Base-by-base conservation (phyloP, 331 rosid species). In the Malus hybrid region DNA sequence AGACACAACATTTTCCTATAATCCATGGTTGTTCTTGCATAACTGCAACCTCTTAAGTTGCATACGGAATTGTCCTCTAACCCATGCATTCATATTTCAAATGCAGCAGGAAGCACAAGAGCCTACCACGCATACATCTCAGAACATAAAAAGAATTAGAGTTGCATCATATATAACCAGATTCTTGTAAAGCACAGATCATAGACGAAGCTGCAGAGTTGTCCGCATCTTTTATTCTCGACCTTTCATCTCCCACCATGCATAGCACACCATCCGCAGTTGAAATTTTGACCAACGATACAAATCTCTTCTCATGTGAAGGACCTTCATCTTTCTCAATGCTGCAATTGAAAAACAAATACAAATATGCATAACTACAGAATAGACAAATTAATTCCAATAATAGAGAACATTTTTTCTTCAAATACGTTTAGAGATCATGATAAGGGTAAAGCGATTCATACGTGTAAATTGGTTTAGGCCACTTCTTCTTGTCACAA, bases 191-290 rank as follows among this genome's bases (percentile, higher is more conserved):
- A 77, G 87, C 86, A 3, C 66, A 62, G 62, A 93, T 80, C 86
- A 88, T 73, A 62, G 74, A 78, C 27, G 93, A 91, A 64, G 97
- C 96, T 27, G 96, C 98, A 62, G 91, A 91, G 73, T 84, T 87
- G 20, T 91, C 79, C 5, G 97, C 87, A 10, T 88, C 90, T 31
- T 67, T 91, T 59, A 79, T 54, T 68, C 88, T 87, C 2, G 82
- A 66, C 69, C 76, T 89, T 73, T 80, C 87, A 2, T 86, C 90
- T 64, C 97, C 98, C 2, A 5, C 5, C 74, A 89, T 85, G 44
- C 15, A 75, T 3, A 88, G 74, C 13, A 50, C 32, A 46, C 74
- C 90, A 9, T 33, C 27, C 9, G n/a, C 27, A n/a, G 84, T 84
- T 14, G 74, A 6, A 68, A 93, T 73, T 69, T 79, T 44, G 73